phyloP scores from a whole-genome alignment of 2,329 filamentous ascomycete genomes.

The Diatrype stigma region DNA sequence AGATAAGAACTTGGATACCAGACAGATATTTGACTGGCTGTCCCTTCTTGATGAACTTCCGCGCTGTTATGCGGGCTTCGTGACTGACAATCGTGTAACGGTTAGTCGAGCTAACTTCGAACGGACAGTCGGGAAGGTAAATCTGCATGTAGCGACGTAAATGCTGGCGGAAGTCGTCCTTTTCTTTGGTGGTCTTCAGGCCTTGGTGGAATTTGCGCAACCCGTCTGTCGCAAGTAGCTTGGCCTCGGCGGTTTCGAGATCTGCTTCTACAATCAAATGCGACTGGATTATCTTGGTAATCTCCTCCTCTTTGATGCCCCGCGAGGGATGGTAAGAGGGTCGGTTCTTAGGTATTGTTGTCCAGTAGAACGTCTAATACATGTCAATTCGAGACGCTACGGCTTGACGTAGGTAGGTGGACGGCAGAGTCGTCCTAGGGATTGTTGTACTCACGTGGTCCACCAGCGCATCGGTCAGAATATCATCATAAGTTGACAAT shows the following conservation, averaged over 20 bases:
- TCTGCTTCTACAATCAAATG: constrained; percentile 74
- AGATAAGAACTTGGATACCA: constrained; percentile 89
- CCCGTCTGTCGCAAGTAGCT: constrained; percentile 68
- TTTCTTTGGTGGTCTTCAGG: constrained; percentile 72
- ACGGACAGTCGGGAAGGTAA: constrained; percentile 89
- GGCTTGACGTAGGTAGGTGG: constrained; percentile 4
- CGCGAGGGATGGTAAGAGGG: constrained; percentile 80
- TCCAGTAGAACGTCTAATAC: constrained; percentile 87
- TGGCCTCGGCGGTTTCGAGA: constrained; percentile 62
- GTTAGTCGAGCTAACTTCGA: constrained; percentile 88
- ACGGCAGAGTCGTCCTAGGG: not conserved
- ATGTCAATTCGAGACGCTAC: constrained; percentile 13
- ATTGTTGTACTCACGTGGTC: constrained; percentile 69
- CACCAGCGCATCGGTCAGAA: constrained; percentile 89
- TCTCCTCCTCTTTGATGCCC: constrained; percentile 64
- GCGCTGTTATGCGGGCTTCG: constrained; percentile 82
- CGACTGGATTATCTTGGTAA: constrained; percentile 56
- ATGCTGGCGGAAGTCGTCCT: constrained; percentile 81
- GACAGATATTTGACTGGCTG: constrained; percentile 87
- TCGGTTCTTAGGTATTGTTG: constrained; percentile 89
- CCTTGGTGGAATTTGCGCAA: constrained; percentile 65
- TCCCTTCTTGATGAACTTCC: constrained; percentile 72
- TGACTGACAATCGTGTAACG: constrained; percentile 89
- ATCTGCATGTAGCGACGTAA: constrained; percentile 88
- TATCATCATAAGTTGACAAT: constrained; percentile 89